These are phyloP conservation scores for Melaleuca quinquenervia DNA, from an alignment of 345 rosid species.

Conservation along the genomic window DNA sequence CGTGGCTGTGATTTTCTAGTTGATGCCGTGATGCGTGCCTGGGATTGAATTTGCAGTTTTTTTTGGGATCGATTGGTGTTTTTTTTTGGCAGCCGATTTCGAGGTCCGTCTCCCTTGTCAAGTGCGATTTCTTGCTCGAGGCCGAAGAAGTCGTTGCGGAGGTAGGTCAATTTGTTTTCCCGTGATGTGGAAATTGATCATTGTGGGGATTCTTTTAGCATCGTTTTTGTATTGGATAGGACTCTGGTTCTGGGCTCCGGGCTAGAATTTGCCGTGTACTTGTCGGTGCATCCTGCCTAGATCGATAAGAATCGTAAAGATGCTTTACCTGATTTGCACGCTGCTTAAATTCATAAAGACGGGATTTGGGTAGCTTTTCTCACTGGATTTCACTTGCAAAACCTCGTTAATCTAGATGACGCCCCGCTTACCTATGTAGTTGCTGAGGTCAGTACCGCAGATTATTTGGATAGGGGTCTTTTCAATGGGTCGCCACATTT, in stretches of 20 bases:
- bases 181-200: background rate
- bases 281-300: background rate
- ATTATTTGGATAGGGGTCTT: background rate
- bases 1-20: background rate
- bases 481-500: background rate
- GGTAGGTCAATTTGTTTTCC: conserved; percentile 25
- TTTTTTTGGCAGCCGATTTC: conserved; percentile 29
- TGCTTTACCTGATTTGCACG: background rate
- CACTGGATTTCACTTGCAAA: background rate
- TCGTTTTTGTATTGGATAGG: background rate
- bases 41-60: background rate
- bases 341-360: background rate
- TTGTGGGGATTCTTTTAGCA: background rate
- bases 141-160: conserved; percentile 49
- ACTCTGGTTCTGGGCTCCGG: background rate
- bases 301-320: background rate
- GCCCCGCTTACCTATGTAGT: background rate
- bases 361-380: background rate
- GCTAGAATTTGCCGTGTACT: background rate
- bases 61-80: background rate
- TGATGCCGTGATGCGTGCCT: background rate
- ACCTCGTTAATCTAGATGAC: background rate
- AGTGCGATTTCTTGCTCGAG: conserved; percentile 62
- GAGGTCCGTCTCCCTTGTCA: conserved; percentile 35
- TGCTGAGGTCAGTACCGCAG: background rate